Evolutionary conservation across 2,329 filamentous ascomycete species (phyloP).

Genomic region (Hypoxylon sp.): DNA sequence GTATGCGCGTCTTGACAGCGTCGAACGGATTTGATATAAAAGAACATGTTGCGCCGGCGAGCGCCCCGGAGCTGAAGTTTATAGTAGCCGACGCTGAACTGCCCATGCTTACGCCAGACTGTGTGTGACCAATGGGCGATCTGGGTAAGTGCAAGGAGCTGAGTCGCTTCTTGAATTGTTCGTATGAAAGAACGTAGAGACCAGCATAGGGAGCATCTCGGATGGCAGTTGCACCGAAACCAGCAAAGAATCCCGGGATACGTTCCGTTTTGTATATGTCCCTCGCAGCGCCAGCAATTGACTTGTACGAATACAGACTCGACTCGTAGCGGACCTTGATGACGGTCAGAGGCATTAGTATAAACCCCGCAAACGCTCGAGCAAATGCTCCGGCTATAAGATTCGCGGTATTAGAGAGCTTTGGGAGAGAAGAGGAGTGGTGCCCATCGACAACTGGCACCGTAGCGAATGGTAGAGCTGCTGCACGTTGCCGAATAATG

Average conservation of each 20-base stretch:
- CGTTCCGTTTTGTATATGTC: conserved; percentile 84
- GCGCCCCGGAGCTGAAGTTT: conserved; percentile 86
- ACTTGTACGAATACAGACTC: conserved; percentile 85
- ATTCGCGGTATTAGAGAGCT: conserved; percentile 87
- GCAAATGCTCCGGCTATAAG: conserved; percentile 87
- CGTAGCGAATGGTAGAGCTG: conserved; percentile 49
- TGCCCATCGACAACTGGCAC: conserved; percentile 24
- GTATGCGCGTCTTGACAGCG: conserved; percentile 93
- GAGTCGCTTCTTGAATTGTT: conserved; percentile 80
- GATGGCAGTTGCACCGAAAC: conserved; percentile 93
- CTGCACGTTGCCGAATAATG: conserved; percentile 79
- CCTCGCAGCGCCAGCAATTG: conserved; percentile 77
- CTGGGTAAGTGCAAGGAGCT: conserved; percentile 53
- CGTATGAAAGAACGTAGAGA: conserved; percentile 94
- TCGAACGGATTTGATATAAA: conserved; percentile 97
- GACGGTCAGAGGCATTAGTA: conserved; percentile 96
- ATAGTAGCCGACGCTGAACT: conserved; percentile 72
- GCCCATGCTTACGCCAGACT: conserved; percentile 50
- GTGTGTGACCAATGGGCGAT: conserved; percentile 5
- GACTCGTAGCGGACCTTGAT: conserved; percentile 98
- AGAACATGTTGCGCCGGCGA: conserved; percentile 87
- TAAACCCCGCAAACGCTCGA: conserved; percentile 86
- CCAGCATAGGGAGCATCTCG: conserved; percentile 97
- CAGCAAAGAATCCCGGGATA: conserved; percentile 87
- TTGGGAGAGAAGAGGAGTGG: conserved; percentile 80